Conservation (phyloP, 2,329 filamentous ascomycete species). For the Penicillium sp. region DNA sequence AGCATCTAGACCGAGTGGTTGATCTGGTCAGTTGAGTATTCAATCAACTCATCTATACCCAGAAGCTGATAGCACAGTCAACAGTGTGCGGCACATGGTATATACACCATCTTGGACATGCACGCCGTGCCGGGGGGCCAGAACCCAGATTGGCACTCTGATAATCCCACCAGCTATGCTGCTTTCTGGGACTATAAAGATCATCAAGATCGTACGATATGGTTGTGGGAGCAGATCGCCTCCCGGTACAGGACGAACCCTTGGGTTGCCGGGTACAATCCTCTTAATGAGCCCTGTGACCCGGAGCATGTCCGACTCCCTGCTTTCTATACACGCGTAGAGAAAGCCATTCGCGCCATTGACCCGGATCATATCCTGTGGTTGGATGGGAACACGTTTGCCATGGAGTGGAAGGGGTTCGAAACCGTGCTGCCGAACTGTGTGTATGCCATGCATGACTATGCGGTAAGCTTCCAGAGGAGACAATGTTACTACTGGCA, state of each 20-base stretch:
- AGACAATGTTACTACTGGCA: not conserved
- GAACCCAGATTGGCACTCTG: conserved; percentile 54
- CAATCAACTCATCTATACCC: not conserved
- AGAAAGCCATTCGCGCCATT: conserved; percentile 48
- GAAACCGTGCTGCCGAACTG: conserved; percentile 45
- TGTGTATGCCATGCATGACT: conserved; percentile 50
- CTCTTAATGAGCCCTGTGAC: conserved; percentile 55
- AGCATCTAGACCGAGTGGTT: conserved; percentile 50
- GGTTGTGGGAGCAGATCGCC: conserved; percentile 53
- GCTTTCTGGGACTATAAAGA: conserved; percentile 55
- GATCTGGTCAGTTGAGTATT: conserved; percentile 34
- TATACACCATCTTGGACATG: conserved; percentile 55
- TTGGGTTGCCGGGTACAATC: conserved; percentile 56
- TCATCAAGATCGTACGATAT: conserved; percentile 52
- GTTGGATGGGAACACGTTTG: conserved; percentile 49
- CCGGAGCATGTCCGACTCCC: conserved; percentile 48
- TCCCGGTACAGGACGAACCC: conserved; percentile 47
- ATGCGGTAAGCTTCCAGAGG: conserved; percentile 29
- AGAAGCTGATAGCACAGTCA: not conserved
- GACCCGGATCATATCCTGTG: conserved; percentile 51
- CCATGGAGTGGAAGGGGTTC: conserved; percentile 49
- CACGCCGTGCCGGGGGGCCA: conserved; percentile 53
- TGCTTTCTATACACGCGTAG: conserved; percentile 49
- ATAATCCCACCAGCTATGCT: conserved; percentile 48
- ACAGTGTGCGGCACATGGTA: conserved; percentile 47